Evolutionary conservation across 2,329 filamentous ascomycete species (phyloP), one percentile per base, ranked within the genome.

Genomic region (Cytospora mali): DNA sequence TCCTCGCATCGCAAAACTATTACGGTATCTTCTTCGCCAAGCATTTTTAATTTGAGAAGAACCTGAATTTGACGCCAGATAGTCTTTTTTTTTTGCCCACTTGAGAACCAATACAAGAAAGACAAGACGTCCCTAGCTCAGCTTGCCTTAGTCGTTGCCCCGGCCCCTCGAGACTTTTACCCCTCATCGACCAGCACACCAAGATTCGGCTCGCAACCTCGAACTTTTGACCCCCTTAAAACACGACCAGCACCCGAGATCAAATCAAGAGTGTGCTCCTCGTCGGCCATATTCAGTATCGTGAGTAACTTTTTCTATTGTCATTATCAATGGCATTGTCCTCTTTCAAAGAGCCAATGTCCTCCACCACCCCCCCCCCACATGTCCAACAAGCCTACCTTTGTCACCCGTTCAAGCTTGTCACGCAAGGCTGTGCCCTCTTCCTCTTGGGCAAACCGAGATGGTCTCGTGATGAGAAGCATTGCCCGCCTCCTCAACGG

Each of bases 121-220:
- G 16, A 39, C 33, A 39, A 33, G 33, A 39, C 28, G 39, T 54
- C 33, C 50, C 49, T 28, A 52, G 53, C 35, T 42, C 27, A 48
- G 58, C 50, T 35, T 42, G 58, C 25, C 28, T 49, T 42, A 60
- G 49, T 48, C 58, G 58, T 54, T 42, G n/a, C n/a, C n/a, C 35
- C 35, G 53, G 50, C 29, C 58, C 53, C 39, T 60, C 58, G 58
- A 60, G 58, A 49, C 58, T 31, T 48, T 60, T 60, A 60, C 58
- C 58, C 58, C 58, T 60, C 58, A 60, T 52, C 53, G 35, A 54
- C 58, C 58, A 46, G 58, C 50, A 60, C 58, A 31, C 58, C 58
- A 60, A 48, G 48, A 33, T 42, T 60, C 48, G 58, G 31, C 50
- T 60, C 58, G 53, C 58, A 52, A 60, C 51, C 35, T 52, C 58